Conservation (phyloP, 2,329 filamentous ascomycete species). For the Mariannaea sp. region DNA sequence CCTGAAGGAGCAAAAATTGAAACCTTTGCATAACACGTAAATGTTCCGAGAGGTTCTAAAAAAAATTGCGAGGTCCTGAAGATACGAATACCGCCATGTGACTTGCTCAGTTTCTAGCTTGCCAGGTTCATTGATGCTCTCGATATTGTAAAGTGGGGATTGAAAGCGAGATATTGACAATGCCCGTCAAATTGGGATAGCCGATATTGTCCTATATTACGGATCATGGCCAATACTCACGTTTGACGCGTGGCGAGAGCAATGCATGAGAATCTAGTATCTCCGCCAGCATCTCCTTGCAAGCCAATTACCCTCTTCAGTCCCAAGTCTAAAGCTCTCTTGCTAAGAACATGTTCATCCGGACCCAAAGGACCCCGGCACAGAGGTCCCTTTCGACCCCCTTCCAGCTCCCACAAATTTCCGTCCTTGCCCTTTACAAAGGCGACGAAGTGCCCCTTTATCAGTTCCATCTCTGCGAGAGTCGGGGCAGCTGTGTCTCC, state of each 20-base stretch:
- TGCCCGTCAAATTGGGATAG: too few species aligned
- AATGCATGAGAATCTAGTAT: constrained; percentile 21
- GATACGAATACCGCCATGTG: too few species aligned
- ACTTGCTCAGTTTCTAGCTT: too few species aligned
- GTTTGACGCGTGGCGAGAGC: constrained; percentile 12
- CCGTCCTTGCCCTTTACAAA: constrained; percentile 19
- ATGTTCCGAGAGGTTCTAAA: too few species aligned
- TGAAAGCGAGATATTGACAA: too few species aligned
- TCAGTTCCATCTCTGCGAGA: background rate
- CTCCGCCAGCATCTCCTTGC: constrained; percentile 1
- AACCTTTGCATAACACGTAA: too few species aligned
- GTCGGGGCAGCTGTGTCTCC: constrained; percentile 5
- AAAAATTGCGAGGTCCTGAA: too few species aligned
- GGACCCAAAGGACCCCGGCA: constrained; percentile 11
- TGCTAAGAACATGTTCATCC: constrained; percentile 18
- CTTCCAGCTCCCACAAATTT: constrained; percentile 25
- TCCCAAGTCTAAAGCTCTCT: constrained; percentile 14
- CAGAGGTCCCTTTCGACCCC: constrained; percentile 20
- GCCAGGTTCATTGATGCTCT: too few species aligned
- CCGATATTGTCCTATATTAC: background rate
- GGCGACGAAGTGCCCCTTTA: constrained; percentile 17
- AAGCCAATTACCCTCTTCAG: constrained; percentile 17
- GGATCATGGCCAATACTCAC: background rate
- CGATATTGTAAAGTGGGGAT: too few species aligned
- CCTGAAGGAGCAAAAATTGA: too few species aligned